Percentiles rank a stretch among this genome's conserved stretches.
phyloP scores from a whole-genome alignment of 2,329 filamentous ascomycete species.

The Polychaeton citri region DNA sequence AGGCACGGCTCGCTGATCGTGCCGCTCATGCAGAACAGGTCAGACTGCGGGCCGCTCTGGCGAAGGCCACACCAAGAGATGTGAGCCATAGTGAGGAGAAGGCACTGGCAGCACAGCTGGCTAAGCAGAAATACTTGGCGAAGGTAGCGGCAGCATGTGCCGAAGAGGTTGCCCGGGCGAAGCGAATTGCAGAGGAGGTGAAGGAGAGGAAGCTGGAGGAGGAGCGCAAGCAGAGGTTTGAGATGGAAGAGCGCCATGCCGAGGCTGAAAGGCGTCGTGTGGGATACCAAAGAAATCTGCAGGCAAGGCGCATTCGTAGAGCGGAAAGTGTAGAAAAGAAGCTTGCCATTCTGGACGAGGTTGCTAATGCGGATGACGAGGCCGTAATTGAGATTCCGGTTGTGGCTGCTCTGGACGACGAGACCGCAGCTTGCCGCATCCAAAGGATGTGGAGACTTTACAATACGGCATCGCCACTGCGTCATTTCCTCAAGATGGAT shows the following conservation, averaged over 20 bases:
- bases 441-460: conserved; percentile 57
- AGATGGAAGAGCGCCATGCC: conserved; percentile 69
- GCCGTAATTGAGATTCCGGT: conserved; percentile 19
- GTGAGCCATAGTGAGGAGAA: conserved; percentile 57
- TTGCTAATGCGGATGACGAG: conserved; percentile 34
- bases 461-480: conserved; percentile 45
- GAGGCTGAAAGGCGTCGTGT: conserved; percentile 60
- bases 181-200: conserved; percentile 69
- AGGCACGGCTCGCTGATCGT: conserved; percentile 64
- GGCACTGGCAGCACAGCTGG: conserved; percentile 62
- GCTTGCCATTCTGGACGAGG: conserved; percentile 36
- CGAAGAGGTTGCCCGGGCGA: conserved; percentile 70
- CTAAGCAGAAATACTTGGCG: conserved; percentile 65
- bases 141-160: conserved; percentile 72
- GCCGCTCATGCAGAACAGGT: conserved; percentile 77
- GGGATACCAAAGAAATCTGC: conserved; percentile 37
- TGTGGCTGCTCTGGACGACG: conserved; percentile 34
- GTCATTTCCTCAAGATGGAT: conserved; percentile 52
- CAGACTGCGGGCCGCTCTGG: conserved; percentile 58
- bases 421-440: conserved; percentile 51
- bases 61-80: conserved; percentile 52
- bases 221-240: conserved; percentile 51
- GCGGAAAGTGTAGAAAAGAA: conserved; percentile 36
- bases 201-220: conserved; percentile 69
- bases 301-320: conserved; percentile 29